phyloP scores from a whole-genome alignment of 1,284 basidiomycete species.

The Austroboletus rostrupii region DNA sequence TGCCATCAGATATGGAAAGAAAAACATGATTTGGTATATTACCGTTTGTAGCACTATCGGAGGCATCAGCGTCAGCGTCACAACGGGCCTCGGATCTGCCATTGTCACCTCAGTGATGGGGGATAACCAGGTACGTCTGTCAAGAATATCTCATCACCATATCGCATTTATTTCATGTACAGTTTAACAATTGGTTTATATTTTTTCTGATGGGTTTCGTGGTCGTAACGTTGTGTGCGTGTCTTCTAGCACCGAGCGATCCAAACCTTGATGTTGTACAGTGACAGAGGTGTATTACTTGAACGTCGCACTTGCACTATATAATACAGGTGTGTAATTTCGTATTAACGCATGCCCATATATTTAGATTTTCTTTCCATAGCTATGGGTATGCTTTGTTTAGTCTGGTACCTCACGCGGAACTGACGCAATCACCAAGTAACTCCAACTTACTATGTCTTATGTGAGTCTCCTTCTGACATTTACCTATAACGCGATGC shows the following conservation, averaged over 20 bases:
- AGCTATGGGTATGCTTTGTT: constrained; percentile 66
- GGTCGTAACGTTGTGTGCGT: constrained; percentile 72
- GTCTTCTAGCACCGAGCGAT: constrained; percentile 4
- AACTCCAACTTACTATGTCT: constrained; percentile 86
- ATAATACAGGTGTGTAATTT: constrained; percentile 75
- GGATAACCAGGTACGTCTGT: constrained; percentile 69
- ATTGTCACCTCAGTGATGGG: constrained; percentile 87
- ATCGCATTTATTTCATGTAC: neutral
- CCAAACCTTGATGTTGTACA: constrained; percentile 29
- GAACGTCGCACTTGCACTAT: constrained; percentile 94
- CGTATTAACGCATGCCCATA: neutral
- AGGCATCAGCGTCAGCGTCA: constrained; percentile 93
- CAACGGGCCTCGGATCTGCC: constrained; percentile 88
- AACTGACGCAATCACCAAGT: constrained; percentile 40
- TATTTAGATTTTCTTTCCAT: constrained; percentile 20
- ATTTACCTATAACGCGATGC: neutral
- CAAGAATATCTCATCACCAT: neutral
- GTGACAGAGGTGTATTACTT: constrained; percentile 94
- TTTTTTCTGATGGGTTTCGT: constrained; percentile 88
- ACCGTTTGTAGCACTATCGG: constrained; percentile 94
- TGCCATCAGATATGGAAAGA: constrained; percentile 70
- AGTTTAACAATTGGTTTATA: constrained; percentile 83
- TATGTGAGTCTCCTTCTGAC: constrained; percentile 45
- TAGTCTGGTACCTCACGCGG: constrained; percentile 3
- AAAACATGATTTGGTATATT: constrained; percentile 96